Evolutionary conservation across 2,329 filamentous ascomycete species (phyloP).

Genomic region (Fusarium odoratissimum): DNA sequence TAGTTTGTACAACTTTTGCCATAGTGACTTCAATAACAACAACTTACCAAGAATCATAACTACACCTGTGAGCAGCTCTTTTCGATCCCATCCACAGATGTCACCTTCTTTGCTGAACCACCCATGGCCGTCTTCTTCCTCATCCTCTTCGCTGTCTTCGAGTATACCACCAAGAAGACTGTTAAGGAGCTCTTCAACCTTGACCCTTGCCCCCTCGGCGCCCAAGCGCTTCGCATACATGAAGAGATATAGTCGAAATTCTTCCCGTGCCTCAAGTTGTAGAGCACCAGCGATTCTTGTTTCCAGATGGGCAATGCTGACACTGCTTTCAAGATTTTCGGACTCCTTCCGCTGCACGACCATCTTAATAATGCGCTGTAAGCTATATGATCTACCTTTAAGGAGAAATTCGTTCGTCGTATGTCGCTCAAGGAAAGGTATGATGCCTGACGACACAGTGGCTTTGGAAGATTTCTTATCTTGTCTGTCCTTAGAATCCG

Average conservation of each 20-base stretch:
- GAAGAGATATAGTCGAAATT: constrained; percentile 93
- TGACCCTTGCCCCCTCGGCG: constrained; percentile 85
- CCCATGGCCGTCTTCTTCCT: constrained; percentile 59
- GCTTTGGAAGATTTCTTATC: constrained; percentile 60
- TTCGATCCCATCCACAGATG: constrained; percentile 91
- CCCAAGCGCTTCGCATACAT: constrained; percentile 98
- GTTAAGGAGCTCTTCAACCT: constrained; percentile 92
- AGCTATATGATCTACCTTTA: constrained; percentile 89
- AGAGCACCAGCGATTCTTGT: constrained; percentile 92
- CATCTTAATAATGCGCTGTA: constrained; percentile 91
- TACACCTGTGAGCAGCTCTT: constrained; percentile 88
- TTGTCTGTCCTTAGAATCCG: constrained; percentile 60
- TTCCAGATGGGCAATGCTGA: constrained; percentile 94
- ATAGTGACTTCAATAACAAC: constrained; percentile 47
- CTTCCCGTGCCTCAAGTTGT: constrained; percentile 85
- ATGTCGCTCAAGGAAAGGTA: constrained; percentile 91
- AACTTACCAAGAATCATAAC: constrained; percentile 87
- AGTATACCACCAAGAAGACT: constrained; percentile 80
- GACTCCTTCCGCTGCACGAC: constrained; percentile 90
- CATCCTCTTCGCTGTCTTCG: constrained; percentile 62
- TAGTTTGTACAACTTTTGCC: constrained; percentile 42
- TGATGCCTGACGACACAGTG: constrained; percentile 86
- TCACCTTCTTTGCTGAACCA: constrained; percentile 76
- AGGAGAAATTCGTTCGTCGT: constrained; percentile 93
- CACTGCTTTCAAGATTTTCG: constrained; percentile 88